Evolutionary conservation across 2,329 filamentous ascomycete genomes (phyloP).

Genomic region (Pestalotiopsis sp.): DNA sequence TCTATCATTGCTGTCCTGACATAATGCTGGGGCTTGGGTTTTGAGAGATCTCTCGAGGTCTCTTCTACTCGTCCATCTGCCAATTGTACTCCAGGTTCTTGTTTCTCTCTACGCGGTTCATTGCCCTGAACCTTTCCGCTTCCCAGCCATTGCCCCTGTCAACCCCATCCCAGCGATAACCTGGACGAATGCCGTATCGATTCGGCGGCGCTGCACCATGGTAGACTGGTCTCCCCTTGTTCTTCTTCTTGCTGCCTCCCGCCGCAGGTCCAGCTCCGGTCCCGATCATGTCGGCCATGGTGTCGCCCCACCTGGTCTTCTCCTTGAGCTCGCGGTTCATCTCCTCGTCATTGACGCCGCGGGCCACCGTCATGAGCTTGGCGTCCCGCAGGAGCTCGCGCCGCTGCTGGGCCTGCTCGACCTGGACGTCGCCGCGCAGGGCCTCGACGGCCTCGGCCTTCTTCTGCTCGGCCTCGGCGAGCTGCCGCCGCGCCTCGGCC

Average conservation of each 20-base stretch:
- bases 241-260: slow-evolving; percentile 24
- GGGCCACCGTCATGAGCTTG: slow-evolving; percentile 76
- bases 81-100: slow-evolving; percentile 86
- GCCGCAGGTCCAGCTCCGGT: slow-evolving; percentile 34
- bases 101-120: slow-evolving; percentile 76
- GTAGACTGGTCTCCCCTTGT: slow-evolving; percentile 67
- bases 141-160: slow-evolving; percentile 94
- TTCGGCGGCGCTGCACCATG: slow-evolving; percentile 82
- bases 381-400: slow-evolving; percentile 76
- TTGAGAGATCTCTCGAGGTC: neutral
- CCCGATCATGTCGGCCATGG: slow-evolving; percentile 78
- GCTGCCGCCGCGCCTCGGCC: slow-evolving; percentile 74
- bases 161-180: slow-evolving; percentile 95
- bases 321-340: slow-evolving; percentile 84
- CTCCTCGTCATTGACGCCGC: slow-evolving; percentile 80
- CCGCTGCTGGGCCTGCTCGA: slow-evolving; percentile 64
- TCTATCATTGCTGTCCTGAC: neutral
- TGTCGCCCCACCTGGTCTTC: slow-evolving; percentile 87
- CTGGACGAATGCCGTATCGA: slow-evolving; percentile 89
- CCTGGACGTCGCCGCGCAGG: slow-evolving; percentile 84
- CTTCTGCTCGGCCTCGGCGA: slow-evolving; percentile 69
- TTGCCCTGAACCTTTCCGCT: slow-evolving; percentile 84
- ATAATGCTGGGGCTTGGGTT: neutral
- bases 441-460: slow-evolving; percentile 71
- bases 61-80: slow-evolving; percentile 87